Conservation (phyloP, 495 filamentous ascomycete species). For the Xylaria bambusicola region DNA sequence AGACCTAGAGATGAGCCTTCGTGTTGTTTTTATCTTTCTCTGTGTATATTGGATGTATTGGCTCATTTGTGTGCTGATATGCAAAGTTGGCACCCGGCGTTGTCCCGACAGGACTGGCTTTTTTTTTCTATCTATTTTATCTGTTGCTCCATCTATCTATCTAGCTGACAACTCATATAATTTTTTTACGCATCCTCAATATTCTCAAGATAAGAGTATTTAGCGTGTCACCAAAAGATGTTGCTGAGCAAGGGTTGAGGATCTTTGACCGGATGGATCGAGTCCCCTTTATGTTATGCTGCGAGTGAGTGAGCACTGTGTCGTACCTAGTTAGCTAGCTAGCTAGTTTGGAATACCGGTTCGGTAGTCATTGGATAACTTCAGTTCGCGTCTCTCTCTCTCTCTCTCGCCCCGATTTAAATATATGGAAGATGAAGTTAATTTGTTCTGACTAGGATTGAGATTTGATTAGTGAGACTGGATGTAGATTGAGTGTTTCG, state of each 20-base stretch:
- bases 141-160: conserved; percentile 12
- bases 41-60: conserved; percentile 21
- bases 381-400: conserved; percentile 10
- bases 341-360: conserved; percentile 8
- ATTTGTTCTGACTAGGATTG: too few species aligned
- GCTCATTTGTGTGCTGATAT: conserved; percentile 10
- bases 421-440: too few species aligned
- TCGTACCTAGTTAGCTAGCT: too few species aligned
- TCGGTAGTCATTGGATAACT: conserved; percentile 15
- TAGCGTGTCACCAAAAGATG: not conserved
- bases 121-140: conserved; percentile 7
- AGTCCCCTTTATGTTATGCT: not conserved
- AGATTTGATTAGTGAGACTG: too few species aligned
- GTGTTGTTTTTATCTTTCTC: conserved; percentile 5
- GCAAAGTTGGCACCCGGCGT: conserved; percentile 18
- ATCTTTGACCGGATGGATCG: not conserved
- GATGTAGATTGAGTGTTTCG: too few species aligned
- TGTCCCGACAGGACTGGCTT: conserved; percentile 19
- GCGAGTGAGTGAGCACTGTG: too few species aligned
- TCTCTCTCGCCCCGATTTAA: too few species aligned
- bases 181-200: conserved; percentile 7
- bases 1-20: not conserved
- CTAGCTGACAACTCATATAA: conserved; percentile 20
- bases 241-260: too few species aligned
- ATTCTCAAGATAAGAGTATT: conserved; percentile 7